phyloP scores from a whole-genome alignment of 2,329 filamentous ascomycete genomes.

The Cladobotryum protrusum region DNA sequence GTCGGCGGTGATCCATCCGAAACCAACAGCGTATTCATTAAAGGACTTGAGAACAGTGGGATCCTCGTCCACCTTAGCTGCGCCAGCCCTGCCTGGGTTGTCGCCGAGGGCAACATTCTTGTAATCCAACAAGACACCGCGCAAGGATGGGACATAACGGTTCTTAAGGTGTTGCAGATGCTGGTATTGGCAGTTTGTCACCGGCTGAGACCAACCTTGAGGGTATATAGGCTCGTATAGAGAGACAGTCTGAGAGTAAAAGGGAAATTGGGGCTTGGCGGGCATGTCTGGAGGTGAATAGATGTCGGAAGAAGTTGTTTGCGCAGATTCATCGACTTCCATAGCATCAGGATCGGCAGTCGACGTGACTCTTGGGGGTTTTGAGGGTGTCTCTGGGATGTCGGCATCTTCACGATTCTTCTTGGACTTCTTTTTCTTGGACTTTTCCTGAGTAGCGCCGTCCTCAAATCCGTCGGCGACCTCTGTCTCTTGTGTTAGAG shows the following conservation, averaged over 20 bases:
- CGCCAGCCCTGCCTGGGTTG: constrained; percentile 43
- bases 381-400: constrained; percentile 16
- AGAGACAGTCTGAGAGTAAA: constrained; percentile 72
- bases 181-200: constrained; percentile 66
- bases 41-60: constrained; percentile 46
- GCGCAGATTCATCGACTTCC: constrained; percentile 32
- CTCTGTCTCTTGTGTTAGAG: constrained; percentile 8
- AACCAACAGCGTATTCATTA: constrained; percentile 81
- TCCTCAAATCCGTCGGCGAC: constrained; percentile 11
- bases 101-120: constrained; percentile 61
- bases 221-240: constrained; percentile 73
- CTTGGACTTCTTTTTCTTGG: constrained; percentile 23
- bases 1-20: constrained; percentile 82
- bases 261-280: constrained; percentile 53
- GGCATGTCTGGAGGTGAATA: constrained; percentile 35
- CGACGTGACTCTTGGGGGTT: constrained; percentile 5
- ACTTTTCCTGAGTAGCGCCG: constrained; percentile 14
- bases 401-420: constrained; percentile 26
- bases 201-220: constrained; percentile 59
- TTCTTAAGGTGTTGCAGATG: constrained; percentile 70
- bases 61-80: constrained; percentile 43
- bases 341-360: constrained; percentile 28
- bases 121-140: constrained; percentile 71
- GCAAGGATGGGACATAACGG: constrained; percentile 66
- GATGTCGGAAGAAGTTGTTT: constrained; percentile 26